A percentile compares a stretch with the other conserved stretches of the same genome.
Conservation (phyloP, 2,329 filamentous ascomycete genomes). For the Teratosphaeriaceae sp. region DNA sequence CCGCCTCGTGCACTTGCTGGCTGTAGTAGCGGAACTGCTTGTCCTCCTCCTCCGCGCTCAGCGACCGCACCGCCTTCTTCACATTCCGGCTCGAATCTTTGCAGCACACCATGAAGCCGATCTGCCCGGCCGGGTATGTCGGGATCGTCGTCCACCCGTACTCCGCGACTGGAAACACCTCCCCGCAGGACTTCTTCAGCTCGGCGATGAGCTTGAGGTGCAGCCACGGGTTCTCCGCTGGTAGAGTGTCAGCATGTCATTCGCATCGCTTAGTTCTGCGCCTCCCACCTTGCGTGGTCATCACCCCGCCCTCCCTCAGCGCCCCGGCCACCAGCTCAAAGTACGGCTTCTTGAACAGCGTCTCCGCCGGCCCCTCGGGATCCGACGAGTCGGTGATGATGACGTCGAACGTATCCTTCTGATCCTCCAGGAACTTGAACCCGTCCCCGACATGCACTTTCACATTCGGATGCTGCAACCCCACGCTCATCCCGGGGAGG, state of each 20-base stretch:
- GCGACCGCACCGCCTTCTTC: slow-evolving; percentile 74
- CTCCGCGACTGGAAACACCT: slow-evolving; percentile 95
- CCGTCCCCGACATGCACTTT: slow-evolving; percentile 92
- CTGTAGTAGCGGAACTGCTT: slow-evolving; percentile 96
- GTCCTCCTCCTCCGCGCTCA: slow-evolving; percentile 82
- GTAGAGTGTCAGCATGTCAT: slow-evolving; percentile 24
- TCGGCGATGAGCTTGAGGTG: slow-evolving; percentile 89
- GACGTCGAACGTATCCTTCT: slow-evolving; percentile 96
- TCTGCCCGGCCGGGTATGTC: slow-evolving; percentile 97
- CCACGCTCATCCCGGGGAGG: slow-evolving; percentile 86
- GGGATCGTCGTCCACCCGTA: slow-evolving; percentile 99
- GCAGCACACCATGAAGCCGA: slow-evolving; percentile 99
- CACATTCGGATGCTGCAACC: slow-evolving; percentile 86
- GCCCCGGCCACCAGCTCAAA: slow-evolving; percentile 89
- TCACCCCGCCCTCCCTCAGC: slow-evolving; percentile 90
- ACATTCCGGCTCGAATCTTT: slow-evolving; percentile 84
- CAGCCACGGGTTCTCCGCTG: slow-evolving; percentile 99
- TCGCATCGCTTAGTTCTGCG: too few relatives aligned
- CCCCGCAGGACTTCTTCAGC: slow-evolving; percentile 93
- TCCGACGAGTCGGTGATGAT: slow-evolving; percentile 99
- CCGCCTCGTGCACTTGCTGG: slow-evolving; percentile 89
- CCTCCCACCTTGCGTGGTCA: slow-evolving; percentile 99
- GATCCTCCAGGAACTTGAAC: slow-evolving; percentile 96
- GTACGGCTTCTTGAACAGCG: slow-evolving; percentile 97
- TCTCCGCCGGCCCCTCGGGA: slow-evolving; percentile 93